A percentile compares a stretch with the other conserved stretches of the same genome.
These are phyloP conservation scores for Diaporthe batatas DNA, from an alignment of 2,329 filamentous ascomycete genomes.

Conservation along the genomic window DNA sequence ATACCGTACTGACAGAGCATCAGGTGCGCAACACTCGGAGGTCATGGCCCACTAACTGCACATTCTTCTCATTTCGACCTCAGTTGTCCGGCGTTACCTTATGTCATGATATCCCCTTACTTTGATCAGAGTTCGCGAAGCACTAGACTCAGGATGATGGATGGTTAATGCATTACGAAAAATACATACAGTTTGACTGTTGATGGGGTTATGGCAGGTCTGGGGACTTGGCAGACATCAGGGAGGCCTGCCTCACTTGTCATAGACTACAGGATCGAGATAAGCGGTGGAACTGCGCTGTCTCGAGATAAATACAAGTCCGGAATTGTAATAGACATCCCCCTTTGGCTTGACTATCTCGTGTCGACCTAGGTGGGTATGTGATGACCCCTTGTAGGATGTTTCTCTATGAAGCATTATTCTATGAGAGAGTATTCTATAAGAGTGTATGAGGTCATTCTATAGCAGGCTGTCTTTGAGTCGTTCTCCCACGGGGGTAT, in stretches of 20 bases:
- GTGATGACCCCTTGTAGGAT: no score
- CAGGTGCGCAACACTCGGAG: slow-evolving; percentile 37
- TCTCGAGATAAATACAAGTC: background rate
- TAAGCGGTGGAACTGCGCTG: background rate
- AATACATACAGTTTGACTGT: slow-evolving; percentile 30
- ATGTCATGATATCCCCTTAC: slow-evolving; percentile 43
- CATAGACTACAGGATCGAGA: slow-evolving; percentile 21
- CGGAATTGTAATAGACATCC: slow-evolving; percentile 8
- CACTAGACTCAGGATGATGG: slow-evolving; percentile 38
- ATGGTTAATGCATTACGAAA: slow-evolving; percentile 38
- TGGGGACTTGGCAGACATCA: slow-evolving; percentile 6
- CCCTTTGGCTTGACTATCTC: background rate
- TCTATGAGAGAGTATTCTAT: no score
- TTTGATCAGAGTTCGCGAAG: slow-evolving; percentile 37
- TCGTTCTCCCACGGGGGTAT: no score
- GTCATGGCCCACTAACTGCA: slow-evolving; percentile 41
- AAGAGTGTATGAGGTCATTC: no score
- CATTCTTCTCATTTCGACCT: slow-evolving; percentile 32
- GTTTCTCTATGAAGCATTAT: no score
- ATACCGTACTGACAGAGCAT: slow-evolving; percentile 14
- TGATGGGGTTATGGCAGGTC: slow-evolving; percentile 16
- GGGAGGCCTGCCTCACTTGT: slow-evolving; percentile 18
- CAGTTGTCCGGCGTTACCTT: slow-evolving; percentile 41
- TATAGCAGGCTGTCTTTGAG: no score
- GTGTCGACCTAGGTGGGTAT: no score